phyloP scores from a whole-genome alignment of 1,284 basidiomycete genomes.

The Gymnopus androsaceus region DNA sequence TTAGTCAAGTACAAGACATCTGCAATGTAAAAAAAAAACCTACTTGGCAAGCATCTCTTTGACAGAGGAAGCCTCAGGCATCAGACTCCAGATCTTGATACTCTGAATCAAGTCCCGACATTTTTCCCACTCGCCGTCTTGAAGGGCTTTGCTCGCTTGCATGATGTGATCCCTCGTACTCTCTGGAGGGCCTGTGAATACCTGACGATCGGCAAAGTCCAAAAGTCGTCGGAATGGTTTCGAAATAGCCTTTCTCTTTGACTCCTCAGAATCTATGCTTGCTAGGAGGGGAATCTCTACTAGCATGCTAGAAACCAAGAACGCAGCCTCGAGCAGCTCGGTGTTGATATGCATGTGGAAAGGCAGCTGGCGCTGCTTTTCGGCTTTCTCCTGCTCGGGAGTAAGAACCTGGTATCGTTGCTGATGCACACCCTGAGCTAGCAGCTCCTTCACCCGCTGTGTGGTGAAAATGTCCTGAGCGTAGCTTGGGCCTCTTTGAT shows the following conservation, averaged over 20 bases:
- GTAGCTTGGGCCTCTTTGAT: slow-evolving; percentile 94
- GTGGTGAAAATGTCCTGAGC: slow-evolving; percentile 96
- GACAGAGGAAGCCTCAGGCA: slow-evolving; percentile 87
- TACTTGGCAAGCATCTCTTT: slow-evolving; percentile 94
- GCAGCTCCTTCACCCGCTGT: slow-evolving; percentile 93
- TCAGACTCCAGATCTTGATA: slow-evolving; percentile 97
- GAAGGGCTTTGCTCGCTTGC: slow-evolving; percentile 96
- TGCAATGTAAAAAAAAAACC: slow-evolving; percentile 31
- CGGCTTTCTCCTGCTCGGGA: slow-evolving; percentile 96
- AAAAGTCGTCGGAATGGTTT: slow-evolving; percentile 95
- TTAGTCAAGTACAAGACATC: slow-evolving; percentile 10
- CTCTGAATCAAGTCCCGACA: slow-evolving; percentile 91
- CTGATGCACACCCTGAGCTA: slow-evolving; percentile 95
- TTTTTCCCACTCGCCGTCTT: slow-evolving; percentile 96
- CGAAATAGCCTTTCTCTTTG: slow-evolving; percentile 88
- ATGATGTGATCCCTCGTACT: slow-evolving; percentile 99
- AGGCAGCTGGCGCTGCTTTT: slow-evolving; percentile 93
- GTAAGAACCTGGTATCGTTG: slow-evolving; percentile 87
- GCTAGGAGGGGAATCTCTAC: slow-evolving; percentile 96
- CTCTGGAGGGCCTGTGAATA: slow-evolving; percentile 98
- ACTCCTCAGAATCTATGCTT: slow-evolving; percentile 91
- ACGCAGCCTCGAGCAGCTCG: slow-evolving; percentile 95
- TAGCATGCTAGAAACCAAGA: slow-evolving; percentile 97
- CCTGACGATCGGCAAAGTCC: slow-evolving; percentile 96
- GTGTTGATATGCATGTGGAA: slow-evolving; percentile 99